A percentile compares a stretch with the other conserved stretches of the same genome.
phyloP scores from a whole-genome alignment of 2,329 filamentous ascomycete species.

The Tolypocladium album region DNA sequence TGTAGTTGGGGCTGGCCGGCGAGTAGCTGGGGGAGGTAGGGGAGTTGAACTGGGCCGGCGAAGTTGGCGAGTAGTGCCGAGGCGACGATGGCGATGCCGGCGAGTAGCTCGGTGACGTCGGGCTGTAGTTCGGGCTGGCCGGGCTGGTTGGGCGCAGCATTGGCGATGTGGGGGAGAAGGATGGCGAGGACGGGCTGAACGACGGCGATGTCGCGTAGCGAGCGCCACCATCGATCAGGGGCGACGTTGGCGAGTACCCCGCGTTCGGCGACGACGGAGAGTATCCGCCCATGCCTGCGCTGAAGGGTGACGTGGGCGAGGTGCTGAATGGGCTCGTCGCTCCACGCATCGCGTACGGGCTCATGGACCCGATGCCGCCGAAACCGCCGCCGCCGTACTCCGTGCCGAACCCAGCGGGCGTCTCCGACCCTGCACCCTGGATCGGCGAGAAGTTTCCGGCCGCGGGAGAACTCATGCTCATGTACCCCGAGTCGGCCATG shows the following conservation, averaged over 20 bases:
- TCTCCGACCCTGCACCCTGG: conserved; percentile 62
- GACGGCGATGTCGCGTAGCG: conserved; percentile 49
- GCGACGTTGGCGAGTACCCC: conserved; percentile 69
- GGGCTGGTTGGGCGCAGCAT: conserved; percentile 44
- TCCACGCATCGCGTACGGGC: conserved; percentile 51
- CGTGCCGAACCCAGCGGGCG: conserved; percentile 53
- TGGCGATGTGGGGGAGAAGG: conserved; percentile 53
- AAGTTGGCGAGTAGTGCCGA: conserved; percentile 56
- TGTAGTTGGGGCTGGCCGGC: conserved; percentile 61
- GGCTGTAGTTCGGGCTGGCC: conserved; percentile 51
- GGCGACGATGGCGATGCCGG: conserved; percentile 48
- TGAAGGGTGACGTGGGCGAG: conserved; percentile 56
- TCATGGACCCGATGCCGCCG: conserved; percentile 39
- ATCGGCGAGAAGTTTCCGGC: conserved; percentile 67
- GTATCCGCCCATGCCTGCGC: conserved; percentile 47
- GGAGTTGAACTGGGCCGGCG: conserved; percentile 62
- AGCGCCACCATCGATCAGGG: conserved; percentile 41
- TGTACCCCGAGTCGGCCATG: conserved; percentile 59
- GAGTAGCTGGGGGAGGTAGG: conserved; percentile 66
- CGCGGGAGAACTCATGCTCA: conserved; percentile 52
- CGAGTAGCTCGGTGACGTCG: conserved; percentile 55
- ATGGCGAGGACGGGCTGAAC: conserved; percentile 53
- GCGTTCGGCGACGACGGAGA: conserved; percentile 68
- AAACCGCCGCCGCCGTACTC: conserved; percentile 45
- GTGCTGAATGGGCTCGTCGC: conserved; percentile 69